These are phyloP conservation scores for Pilaira anomala DNA, from an alignment of 192 early-diverging fungal genomes.

Conservation along the genomic window DNA sequence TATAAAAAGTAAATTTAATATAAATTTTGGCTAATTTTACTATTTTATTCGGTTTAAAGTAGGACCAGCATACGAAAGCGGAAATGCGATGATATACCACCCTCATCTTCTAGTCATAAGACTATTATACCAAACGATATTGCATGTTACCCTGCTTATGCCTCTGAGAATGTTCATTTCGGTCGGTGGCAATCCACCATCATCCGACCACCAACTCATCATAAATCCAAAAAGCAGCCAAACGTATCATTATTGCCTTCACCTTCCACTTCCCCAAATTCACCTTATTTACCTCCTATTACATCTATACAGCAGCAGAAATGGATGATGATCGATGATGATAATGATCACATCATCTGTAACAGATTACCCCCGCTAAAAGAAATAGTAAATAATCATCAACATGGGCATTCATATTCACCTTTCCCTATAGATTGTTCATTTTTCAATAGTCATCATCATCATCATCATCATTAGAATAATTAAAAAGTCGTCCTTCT, in stretches of 20 bases:
- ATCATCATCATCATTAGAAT: too few species aligned
- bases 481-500: too few species aligned
- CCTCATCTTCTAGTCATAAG: not conserved
- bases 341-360: not conserved
- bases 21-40: not conserved
- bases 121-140: not conserved
- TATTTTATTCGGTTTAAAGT: not conserved
- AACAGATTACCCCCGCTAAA: conserved; percentile 6
- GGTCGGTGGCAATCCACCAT: conserved; percentile 17
- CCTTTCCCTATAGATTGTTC: conserved; percentile 10
- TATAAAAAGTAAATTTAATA: not conserved
- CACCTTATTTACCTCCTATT: not conserved
- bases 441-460: too few species aligned
- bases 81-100: conserved; percentile 1
- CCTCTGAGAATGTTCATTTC: conserved; percentile 18
- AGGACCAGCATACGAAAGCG: conserved; percentile 1
- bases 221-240: not conserved
- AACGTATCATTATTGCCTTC: too few species aligned
- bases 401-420: not conserved
- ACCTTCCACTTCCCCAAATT: not conserved
- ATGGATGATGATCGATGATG: not conserved
- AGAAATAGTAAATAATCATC: not conserved
- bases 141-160: not conserved
- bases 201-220: too few species aligned
- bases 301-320: conserved; percentile 1